phyloP scores from a whole-genome alignment of 1,284 basidiomycete genomes.

The Cutaneotrichosporon sp. region DNA sequence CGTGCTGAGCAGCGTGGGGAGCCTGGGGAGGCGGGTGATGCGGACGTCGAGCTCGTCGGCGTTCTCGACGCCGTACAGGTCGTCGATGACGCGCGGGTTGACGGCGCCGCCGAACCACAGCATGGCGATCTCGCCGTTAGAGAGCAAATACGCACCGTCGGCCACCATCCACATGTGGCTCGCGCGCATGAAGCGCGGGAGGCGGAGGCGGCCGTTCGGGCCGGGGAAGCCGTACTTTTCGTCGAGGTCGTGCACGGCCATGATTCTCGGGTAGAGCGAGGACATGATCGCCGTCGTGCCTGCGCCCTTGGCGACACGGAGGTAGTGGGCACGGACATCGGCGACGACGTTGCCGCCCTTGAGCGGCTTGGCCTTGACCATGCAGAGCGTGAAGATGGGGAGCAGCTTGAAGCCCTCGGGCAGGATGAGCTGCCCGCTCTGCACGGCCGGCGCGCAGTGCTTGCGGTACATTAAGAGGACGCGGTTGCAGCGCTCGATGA shows the following conservation, averaged over 20 bases:
- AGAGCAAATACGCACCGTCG: slow-evolving; percentile 87
- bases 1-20: slow-evolving; percentile 74
- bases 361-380: slow-evolving; percentile 87
- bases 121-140: slow-evolving; percentile 87
- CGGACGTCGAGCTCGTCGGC: slow-evolving; percentile 70
- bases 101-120: slow-evolving; percentile 87
- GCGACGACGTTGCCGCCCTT: slow-evolving; percentile 92
- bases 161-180: slow-evolving; percentile 87
- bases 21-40: slow-evolving; percentile 71
- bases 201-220: slow-evolving; percentile 61
- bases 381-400: slow-evolving; percentile 78
- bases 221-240: slow-evolving; percentile 67
- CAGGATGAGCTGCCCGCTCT: slow-evolving; percentile 84
- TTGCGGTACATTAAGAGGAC: slow-evolving; percentile 85
- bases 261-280: slow-evolving; percentile 83
- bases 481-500: slow-evolving; percentile 82
- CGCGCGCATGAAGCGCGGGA: slow-evolving; percentile 80
- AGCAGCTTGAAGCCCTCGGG: slow-evolving; percentile 92
- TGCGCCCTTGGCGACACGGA: slow-evolving; percentile 65
- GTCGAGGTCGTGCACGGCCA: slow-evolving; percentile 84
- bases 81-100: slow-evolving; percentile 77
- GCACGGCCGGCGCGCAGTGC: slow-evolving; percentile 83
- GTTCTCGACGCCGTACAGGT: slow-evolving; percentile 84
- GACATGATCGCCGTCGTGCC: slow-evolving; percentile 68
- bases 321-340: slow-evolving; percentile 89